phyloP scores from a whole-genome alignment of 2,329 filamentous ascomycete genomes.

The Didymella pinodella region DNA sequence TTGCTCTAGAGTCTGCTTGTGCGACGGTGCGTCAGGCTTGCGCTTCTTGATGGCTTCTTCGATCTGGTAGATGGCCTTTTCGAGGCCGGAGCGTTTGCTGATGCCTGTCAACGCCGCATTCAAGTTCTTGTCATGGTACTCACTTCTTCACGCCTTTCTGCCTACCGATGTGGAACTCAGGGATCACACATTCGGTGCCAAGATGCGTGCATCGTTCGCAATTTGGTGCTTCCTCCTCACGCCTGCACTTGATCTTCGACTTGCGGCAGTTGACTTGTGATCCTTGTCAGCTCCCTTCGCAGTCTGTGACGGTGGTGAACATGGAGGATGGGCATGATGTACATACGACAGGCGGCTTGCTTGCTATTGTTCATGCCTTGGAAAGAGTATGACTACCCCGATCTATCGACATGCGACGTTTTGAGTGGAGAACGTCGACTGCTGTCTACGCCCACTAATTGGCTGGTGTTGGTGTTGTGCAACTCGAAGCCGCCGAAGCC shows the following conservation, averaged over 20 bases:
- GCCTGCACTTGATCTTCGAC: constrained; percentile 70
- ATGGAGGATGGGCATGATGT: neutral
- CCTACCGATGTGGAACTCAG: constrained; percentile 72
- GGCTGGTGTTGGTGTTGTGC: constrained; percentile 11
- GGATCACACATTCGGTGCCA: constrained; percentile 69
- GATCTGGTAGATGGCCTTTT: constrained; percentile 77
- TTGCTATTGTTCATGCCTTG: constrained; percentile 38
- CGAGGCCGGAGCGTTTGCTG: constrained; percentile 76
- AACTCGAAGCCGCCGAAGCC: neutral
- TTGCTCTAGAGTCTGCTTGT: constrained; percentile 38
- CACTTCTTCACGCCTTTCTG: constrained; percentile 82
- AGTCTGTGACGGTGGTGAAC: neutral
- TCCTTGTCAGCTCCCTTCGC: neutral
- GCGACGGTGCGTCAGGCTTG: constrained; percentile 35
- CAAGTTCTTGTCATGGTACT: constrained; percentile 26
- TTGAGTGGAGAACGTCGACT: constrained; percentile 1
- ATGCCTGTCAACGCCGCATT: constrained; percentile 7
- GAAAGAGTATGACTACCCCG: constrained; percentile 1
- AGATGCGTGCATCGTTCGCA: constrained; percentile 70
- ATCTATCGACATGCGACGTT: constrained; percentile 10
- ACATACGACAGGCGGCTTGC: constrained; percentile 61
- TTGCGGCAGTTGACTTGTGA: constrained; percentile 65
- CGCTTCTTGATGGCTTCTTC: constrained; percentile 66
- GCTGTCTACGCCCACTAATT: constrained; percentile 10
- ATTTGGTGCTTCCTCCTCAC: constrained; percentile 60